Base-by-base conservation (phyloP, 75 land plant species). In the Azolla pinnata region DNA sequence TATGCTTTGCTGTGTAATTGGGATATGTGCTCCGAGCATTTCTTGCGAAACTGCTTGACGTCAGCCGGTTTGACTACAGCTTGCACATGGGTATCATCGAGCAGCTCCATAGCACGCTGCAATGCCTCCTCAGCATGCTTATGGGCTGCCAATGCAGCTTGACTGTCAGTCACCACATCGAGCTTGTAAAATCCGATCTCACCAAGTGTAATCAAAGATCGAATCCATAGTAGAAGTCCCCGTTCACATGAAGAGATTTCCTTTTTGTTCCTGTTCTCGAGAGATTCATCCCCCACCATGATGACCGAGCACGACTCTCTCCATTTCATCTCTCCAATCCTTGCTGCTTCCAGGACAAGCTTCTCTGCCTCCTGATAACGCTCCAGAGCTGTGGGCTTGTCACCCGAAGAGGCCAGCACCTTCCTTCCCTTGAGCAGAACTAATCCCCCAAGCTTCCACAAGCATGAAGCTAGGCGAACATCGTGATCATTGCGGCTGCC, bases 261-360 rank as follows among this genome's bases (percentile, higher is more conserved):
- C 31, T 31, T 56, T 23, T 57, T 44, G 12, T 57, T 34, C 26
- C 60, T 47, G 20, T 38, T 57, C 34, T n/a, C 44, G 26, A 38
- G 44, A 55, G 44, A 32, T 54, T 31, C 46, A 17, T 26, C 45
- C 26, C 35, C 45, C 45, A 19, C 23, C 0, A 16, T 54, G 33
- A 51, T 33, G 19, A 57, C 58, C 29, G n/a, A n/a, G n/a, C n/a
- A n/a, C 42, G 14, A 38, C 14, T 59, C 70, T 33, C 49, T 49
- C 63, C 63, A 67, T 20, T 55, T 8, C 44, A 53, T 56, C 58
- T 68, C 71, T 30, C 64, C 71, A 53, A 68, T 61, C 16, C 57
- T 68, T 18, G 65, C 66, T 31, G 74, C 68, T 50, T 65, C 54
- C 30, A 32, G 61, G 21, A 71, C 61, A 31, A 71, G 32, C 28